Evolutionary conservation across 1,284 basidiomycete genomes (phyloP).

Genomic region (Ganoderma boninense): DNA sequence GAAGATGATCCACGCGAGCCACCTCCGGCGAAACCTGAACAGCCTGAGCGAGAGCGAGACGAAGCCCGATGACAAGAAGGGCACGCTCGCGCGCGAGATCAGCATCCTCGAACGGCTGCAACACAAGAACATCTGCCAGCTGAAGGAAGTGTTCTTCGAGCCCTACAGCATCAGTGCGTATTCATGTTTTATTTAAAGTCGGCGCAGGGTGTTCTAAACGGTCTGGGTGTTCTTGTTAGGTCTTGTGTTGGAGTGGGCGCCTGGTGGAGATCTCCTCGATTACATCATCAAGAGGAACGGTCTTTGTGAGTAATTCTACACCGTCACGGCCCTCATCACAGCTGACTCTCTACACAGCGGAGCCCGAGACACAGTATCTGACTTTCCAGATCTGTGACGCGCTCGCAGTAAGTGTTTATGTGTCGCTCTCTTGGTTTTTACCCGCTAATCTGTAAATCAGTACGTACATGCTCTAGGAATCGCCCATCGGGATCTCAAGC

Average conservation of each 20-base stretch:
- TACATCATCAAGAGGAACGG: constrained; percentile 70
- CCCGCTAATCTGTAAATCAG: constrained; percentile 43
- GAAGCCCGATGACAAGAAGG: constrained; percentile 17
- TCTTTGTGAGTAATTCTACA: constrained; percentile 54
- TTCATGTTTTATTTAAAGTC: not conserved
- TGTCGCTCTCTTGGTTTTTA: constrained; percentile 8
- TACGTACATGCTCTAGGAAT: constrained; percentile 82
- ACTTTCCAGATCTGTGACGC: constrained; percentile 82
- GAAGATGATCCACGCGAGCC: constrained; percentile 74
- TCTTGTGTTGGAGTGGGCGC: constrained; percentile 81
- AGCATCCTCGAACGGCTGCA: constrained; percentile 77
- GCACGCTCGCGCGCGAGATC: constrained; percentile 76
- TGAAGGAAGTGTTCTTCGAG: constrained; percentile 80
- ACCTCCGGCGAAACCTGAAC: constrained; percentile 37
- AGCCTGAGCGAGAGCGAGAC: constrained; percentile 19
- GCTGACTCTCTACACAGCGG: constrained; percentile 50
- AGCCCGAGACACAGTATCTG: constrained; percentile 65
- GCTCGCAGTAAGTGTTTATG: constrained; percentile 57
- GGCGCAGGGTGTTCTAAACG: not conserved
- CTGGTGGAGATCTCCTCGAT: constrained; percentile 91
- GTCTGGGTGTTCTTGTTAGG: constrained; percentile 48
- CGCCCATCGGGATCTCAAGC: constrained; percentile 92
- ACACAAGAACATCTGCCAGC: constrained; percentile 84
- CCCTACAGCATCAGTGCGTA: constrained; percentile 72
- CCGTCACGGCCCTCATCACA: too few species aligned